Conservation (phyloP, 441 rosid species). For the Populus hybrid region DNA sequence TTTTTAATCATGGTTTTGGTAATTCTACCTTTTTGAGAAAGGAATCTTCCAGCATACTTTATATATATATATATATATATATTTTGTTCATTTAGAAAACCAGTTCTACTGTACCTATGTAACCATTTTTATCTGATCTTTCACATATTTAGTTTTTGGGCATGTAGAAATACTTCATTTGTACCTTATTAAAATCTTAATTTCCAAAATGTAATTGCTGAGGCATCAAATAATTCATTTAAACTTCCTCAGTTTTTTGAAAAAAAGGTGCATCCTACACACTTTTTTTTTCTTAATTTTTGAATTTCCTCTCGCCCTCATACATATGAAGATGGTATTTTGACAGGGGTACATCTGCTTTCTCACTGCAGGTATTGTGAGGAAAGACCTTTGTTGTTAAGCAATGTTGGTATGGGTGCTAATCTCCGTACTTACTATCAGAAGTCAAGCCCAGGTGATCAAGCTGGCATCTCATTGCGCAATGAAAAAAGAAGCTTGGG, state of each 20-base stretch:
- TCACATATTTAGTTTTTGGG: neutral
- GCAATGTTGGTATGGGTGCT: constrained; percentile 98
- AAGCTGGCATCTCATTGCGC: constrained; percentile 53
- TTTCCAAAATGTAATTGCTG: neutral
- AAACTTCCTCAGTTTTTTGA: neutral
- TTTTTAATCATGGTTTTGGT: neutral
- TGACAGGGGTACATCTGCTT: neutral
- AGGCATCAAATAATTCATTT: neutral
- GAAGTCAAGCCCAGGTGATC: constrained; percentile 78
- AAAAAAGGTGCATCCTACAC: neutral
- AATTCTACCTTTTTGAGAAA: neutral
- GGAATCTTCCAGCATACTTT: neutral
- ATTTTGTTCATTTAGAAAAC: neutral
- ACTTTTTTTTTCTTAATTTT: no score
- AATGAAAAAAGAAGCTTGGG: constrained; percentile 64
- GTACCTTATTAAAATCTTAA: neutral
- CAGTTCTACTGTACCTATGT: neutral
- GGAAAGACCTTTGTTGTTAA: constrained; percentile 92
- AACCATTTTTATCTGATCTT: neutral
- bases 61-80: no score
- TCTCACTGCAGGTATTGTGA: constrained; percentile 73
- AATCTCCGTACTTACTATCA: constrained; percentile 92
- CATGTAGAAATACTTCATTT: neutral
- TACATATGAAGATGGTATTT: constrained; percentile 4
- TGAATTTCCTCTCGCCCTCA: neutral